These are phyloP conservation scores for Xylaria scruposa DNA, from an alignment of 495 filamentous ascomycete genomes.

Conservation along the genomic window DNA sequence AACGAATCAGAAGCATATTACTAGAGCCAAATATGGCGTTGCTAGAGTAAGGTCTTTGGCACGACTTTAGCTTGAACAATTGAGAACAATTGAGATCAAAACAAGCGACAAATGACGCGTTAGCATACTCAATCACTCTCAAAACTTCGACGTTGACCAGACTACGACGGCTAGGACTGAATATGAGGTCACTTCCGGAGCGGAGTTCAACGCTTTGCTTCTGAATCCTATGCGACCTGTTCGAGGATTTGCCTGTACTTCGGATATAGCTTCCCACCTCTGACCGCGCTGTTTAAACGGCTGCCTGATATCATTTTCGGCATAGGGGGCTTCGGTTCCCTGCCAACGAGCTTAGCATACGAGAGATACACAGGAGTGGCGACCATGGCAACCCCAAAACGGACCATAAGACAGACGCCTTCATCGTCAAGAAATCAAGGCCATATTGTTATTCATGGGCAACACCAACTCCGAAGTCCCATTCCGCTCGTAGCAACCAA, in stretches of 20 bases:
- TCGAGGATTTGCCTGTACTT: neutral
- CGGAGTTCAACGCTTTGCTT: conserved; percentile 2
- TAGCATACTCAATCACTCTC: too few species aligned
- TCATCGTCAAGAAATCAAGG: neutral
- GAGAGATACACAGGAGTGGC: neutral
- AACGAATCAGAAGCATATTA: neutral
- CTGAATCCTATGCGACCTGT: neutral
- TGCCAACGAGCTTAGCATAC: neutral
- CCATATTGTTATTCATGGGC: conserved; percentile 5
- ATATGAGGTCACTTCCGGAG: neutral
- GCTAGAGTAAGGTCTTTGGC: neutral
- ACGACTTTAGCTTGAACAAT: conserved; percentile 4
- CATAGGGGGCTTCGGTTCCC: conserved; percentile 2
- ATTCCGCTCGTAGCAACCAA: conserved; percentile 14
- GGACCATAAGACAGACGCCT: neutral
- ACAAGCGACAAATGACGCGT: neutral
- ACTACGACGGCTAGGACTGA: neutral
- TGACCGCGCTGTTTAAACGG: conserved; percentile 11
- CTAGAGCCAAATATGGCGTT: neutral
- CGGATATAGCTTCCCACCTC: neutral
- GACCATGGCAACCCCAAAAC: neutral
- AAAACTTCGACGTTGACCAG: neutral
- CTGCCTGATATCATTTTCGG: conserved; percentile 7
- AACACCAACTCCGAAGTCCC: neutral
- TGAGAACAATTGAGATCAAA: neutral